Evolutionary conservation across 2,329 filamentous ascomycete genomes (phyloP).

Genomic region (Orbilia oligospora): DNA sequence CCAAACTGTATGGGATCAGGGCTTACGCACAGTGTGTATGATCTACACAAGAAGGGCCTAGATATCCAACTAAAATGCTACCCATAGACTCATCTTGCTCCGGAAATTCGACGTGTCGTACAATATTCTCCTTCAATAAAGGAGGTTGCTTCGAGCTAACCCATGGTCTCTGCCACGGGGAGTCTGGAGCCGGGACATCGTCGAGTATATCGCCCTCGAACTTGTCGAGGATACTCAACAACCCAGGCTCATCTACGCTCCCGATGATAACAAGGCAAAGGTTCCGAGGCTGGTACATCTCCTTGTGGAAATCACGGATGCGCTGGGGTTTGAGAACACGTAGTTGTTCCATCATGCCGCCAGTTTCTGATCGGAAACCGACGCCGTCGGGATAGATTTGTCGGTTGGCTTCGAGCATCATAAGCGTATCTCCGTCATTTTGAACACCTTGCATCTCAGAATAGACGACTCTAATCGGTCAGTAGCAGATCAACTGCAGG

Average conservation of each 20-base stretch:
- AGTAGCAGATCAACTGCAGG: constrained; percentile 4
- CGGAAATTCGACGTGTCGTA: constrained; percentile 89
- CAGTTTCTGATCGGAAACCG: constrained; percentile 97
- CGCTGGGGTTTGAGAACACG: constrained; percentile 87
- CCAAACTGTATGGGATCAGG: constrained; percentile 63
- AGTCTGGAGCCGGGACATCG: constrained; percentile 81
- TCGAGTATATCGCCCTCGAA: constrained; percentile 91
- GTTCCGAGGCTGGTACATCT: constrained; percentile 99
- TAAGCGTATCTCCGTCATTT: constrained; percentile 85
- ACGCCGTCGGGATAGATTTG: constrained; percentile 89
- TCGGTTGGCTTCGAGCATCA: constrained; percentile 84
- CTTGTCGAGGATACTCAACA: constrained; percentile 84
- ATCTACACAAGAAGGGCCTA: constrained; percentile 86
- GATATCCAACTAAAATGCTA: constrained; percentile 86
- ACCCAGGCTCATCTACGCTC: constrained; percentile 84
- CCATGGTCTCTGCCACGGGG: constrained; percentile 88
- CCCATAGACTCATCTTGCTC: constrained; percentile 96
- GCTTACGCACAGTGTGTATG: constrained; percentile 71
- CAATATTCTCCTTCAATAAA: constrained; percentile 77
- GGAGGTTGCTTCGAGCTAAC: constrained; percentile 86
- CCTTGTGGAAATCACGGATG: constrained; percentile 92
- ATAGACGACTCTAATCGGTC: constrained; percentile 80
- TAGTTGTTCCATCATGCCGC: constrained; percentile 93
- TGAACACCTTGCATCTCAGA: constrained; percentile 98
- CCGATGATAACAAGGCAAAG: constrained; percentile 92